phyloP scores from a whole-genome alignment of 345 rosid genomes.

The Hypericum androsaemum region DNA sequence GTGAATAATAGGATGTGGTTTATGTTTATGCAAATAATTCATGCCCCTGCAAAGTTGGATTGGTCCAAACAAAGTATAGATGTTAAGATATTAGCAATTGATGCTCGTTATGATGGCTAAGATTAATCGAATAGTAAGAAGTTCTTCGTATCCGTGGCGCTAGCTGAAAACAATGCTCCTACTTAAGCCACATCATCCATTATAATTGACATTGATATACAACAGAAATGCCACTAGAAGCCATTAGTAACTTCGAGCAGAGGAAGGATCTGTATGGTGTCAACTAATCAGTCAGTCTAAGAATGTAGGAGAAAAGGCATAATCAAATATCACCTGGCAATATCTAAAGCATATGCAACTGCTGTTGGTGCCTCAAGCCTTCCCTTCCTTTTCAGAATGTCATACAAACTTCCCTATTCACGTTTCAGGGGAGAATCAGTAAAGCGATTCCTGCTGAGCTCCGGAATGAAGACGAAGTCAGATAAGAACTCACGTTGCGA shows the following conservation, averaged over 20 bases:
- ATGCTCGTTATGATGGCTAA: background rate
- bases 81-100: background rate
- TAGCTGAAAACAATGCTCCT: too few relatives aligned
- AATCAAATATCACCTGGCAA: conserved; percentile 39
- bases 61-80: background rate
- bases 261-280: background rate
- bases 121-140: too few relatives aligned
- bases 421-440: conserved; percentile 13
- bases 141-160: too few relatives aligned
- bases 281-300: too few relatives aligned
- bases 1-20: conserved; percentile 48
- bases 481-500: conserved; percentile 34
- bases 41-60: conserved; percentile 40
- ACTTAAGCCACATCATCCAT: too few relatives aligned
- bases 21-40: conserved; percentile 66
- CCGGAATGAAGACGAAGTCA: background rate
- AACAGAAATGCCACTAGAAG: conserved; percentile 9
- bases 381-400: conserved; percentile 44
- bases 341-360: conserved; percentile 50
- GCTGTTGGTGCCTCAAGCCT: conserved; percentile 40
- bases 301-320: too few relatives aligned
- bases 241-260: conserved; percentile 5
- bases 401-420: conserved; percentile 49
- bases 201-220: too few relatives aligned
- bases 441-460: background rate